These are phyloP conservation scores for Trichosporon ovoides DNA, from an alignment of 1,284 basidiomycete genomes.

Conservation along the genomic window DNA sequence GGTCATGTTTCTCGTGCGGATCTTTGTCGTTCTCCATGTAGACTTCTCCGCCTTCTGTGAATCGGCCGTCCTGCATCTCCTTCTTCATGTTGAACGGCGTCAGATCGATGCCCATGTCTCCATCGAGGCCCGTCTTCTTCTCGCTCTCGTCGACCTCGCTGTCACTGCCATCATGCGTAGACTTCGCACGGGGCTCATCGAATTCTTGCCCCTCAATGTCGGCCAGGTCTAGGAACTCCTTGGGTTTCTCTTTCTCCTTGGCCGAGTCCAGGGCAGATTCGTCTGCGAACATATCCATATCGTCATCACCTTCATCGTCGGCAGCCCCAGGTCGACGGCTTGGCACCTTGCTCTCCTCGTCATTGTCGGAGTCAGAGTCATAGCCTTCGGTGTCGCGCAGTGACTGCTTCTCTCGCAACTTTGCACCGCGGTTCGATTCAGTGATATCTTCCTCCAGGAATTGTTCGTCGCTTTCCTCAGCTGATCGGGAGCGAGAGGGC, in stretches of 20 bases:
- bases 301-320: slow-evolving; percentile 52
- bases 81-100: slow-evolving; percentile 98
- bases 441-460: slow-evolving; percentile 45
- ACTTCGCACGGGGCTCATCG: slow-evolving; percentile 49
- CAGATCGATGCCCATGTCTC: slow-evolving; percentile 84
- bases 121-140: slow-evolving; percentile 28
- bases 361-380: slow-evolving; percentile 83
- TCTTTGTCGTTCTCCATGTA: slow-evolving; percentile 78
- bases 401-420: slow-evolving; percentile 62
- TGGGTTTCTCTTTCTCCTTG: slow-evolving; percentile 39
- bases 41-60: slow-evolving; percentile 79
- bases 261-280: slow-evolving; percentile 17
- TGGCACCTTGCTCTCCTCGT: slow-evolving; percentile 75
- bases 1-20: slow-evolving; percentile 84
- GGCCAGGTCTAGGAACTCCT: slow-evolving; percentile 73
- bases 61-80: slow-evolving; percentile 96
- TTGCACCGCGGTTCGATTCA: slow-evolving; percentile 36
- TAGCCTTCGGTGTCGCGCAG: slow-evolving; percentile 79
- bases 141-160: slow-evolving; percentile 24
- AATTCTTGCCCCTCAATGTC: slow-evolving; percentile 97
- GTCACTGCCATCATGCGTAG: slow-evolving; percentile 61
- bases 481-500: not conserved
- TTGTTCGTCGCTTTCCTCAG: slow-evolving; percentile 18
- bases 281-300: slow-evolving; percentile 76
- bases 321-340: slow-evolving; percentile 55